Evolutionary conservation across 164 flowering plant species (phyloP).

Genomic region (Vitis vinifera): ASM3070453v1 NC_081816.1:16820001-16820500

Average conservation of each 20-base stretch:
- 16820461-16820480: slow-evolving; percentile 37
- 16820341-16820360: slow-evolving; percentile 51
- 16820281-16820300: background rate
- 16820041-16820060: slow-evolving; percentile 95
- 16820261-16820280: background rate
- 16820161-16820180: background rate
- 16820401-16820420: slow-evolving; percentile 10
- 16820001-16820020: background rate
- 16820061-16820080: slow-evolving; percentile 92
- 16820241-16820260: background rate
- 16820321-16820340: slow-evolving; percentile 35
- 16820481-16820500: slow-evolving; percentile 86
- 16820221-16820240: background rate
- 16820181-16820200: no score
- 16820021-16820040: slow-evolving; percentile 17
- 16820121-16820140: slow-evolving; percentile 66
- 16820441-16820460: slow-evolving; percentile 28
- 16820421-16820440: slow-evolving; percentile 18
- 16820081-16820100: slow-evolving; percentile 82
- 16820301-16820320: slow-evolving; percentile 25
- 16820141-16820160: slow-evolving; percentile 59
- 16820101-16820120: slow-evolving; percentile 82
- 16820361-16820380: slow-evolving; percentile 23
- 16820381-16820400: slow-evolving; percentile 29
- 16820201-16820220: background rate